Conservation (phyloP, 148 eudicot genomes). For the Rhododendron kiyosumense region DNA sequence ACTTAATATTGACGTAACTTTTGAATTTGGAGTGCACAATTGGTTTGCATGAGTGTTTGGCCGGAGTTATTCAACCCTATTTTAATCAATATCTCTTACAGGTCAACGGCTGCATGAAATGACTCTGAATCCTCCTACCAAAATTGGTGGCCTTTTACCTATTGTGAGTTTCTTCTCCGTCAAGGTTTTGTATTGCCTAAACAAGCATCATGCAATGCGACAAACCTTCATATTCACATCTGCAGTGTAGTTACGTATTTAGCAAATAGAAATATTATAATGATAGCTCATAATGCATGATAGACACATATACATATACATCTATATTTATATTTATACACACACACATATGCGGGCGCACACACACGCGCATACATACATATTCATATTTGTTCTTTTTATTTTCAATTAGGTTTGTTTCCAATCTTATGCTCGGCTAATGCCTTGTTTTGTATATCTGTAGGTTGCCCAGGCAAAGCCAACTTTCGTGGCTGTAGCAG, state of each 20-base stretch:
- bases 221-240: background rate
- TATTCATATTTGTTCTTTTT: background rate
- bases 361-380: no score
- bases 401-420: background rate
- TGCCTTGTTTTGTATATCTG: slow-evolving; percentile 12
- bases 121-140: slow-evolving; percentile 63
- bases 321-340: no score
- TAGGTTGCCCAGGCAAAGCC: slow-evolving; percentile 61
- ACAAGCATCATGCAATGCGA: background rate
- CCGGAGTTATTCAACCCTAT: background rate
- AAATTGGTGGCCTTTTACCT: slow-evolving; percentile 49
- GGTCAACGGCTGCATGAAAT: slow-evolving; percentile 96
- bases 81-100: slow-evolving; percentile 20
- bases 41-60: background rate
- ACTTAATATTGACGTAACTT: background rate
- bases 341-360: no score
- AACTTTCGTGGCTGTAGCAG: slow-evolving; percentile 81
- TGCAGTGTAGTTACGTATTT: background rate
- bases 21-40: background rate
- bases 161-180: slow-evolving; percentile 46
- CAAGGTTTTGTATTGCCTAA: background rate
- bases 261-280: background rate
- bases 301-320: no score
- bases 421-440: background rate
- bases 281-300: background rate